Percentiles rank a stretch among this genome's conserved stretches.
phyloP scores from a whole-genome alignment of 2,329 filamentous ascomycete species.

The Fusarium sp. region DNA sequence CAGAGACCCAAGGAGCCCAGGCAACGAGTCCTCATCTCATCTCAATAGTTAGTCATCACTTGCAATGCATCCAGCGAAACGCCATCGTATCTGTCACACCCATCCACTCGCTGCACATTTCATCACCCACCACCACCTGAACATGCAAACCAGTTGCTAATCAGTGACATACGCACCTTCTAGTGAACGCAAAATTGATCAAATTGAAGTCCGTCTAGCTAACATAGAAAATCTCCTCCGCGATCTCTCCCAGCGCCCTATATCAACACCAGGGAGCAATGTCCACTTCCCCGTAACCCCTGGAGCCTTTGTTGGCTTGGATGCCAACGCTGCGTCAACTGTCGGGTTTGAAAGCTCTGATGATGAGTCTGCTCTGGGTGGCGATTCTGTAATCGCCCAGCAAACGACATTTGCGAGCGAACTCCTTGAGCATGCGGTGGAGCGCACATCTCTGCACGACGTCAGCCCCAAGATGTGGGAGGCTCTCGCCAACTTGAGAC shows the following conservation, averaged over 20 bases:
- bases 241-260: conserved; percentile 49
- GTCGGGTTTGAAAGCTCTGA: conserved; percentile 54
- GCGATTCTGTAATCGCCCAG: conserved; percentile 60
- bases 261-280: conserved; percentile 40
- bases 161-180: neutral
- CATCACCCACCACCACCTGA: neutral
- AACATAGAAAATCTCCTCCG: conserved; percentile 59
- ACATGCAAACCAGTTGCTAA: conserved; percentile 11
- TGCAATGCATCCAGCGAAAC: neutral
- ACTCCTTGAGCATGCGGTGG: conserved; percentile 65
- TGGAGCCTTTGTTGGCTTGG: conserved; percentile 32
- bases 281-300: conserved; percentile 39
- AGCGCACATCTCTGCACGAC: conserved; percentile 58
- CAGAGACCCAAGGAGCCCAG: conserved; percentile 66
- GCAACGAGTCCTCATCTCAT: conserved; percentile 68
- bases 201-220: conserved; percentile 57
- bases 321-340: conserved; percentile 46
- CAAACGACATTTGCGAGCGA: conserved; percentile 66
- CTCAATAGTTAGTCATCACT: conserved; percentile 64
- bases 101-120: neutral
- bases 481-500: conserved; percentile 62
- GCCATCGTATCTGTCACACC: conserved; percentile 3
- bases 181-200: conserved; percentile 66
- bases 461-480: conserved; percentile 63
- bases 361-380: conserved; percentile 57